Evolutionary conservation across 129 eudicot genomes (phyloP).

Genomic region (Flaveria linearis): DNA sequence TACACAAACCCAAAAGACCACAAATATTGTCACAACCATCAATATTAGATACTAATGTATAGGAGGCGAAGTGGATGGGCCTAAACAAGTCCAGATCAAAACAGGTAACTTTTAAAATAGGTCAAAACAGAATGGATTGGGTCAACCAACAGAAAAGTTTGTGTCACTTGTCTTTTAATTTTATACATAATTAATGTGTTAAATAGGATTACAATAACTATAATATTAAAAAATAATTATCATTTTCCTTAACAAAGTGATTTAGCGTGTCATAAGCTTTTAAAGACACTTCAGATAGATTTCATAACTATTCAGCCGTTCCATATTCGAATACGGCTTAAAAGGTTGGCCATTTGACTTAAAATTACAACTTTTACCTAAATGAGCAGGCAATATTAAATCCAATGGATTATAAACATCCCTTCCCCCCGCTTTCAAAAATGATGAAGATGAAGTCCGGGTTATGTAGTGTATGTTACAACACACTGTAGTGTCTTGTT

Average conservation of each 20-base stretch:
- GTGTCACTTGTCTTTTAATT: neutral
- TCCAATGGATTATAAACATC: constrained; percentile 1
- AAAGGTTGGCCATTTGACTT: neutral
- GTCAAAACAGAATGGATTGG: neutral
- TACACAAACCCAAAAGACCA: neutral
- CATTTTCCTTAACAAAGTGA: neutral
- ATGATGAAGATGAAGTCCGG: too few species aligned
- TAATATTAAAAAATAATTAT: neutral
- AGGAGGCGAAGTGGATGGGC: neutral
- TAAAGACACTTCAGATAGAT: neutral
- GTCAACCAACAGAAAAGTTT: neutral
- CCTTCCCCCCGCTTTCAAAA: too few species aligned
- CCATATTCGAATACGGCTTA: neutral
- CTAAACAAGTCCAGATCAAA: neutral
- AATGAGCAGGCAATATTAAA: constrained; percentile 2
- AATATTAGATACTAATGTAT: neutral
- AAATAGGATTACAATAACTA: neutral
- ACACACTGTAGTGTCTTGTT: constrained; percentile 17
- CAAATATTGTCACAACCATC: constrained; percentile 15
- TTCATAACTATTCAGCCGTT: neutral
- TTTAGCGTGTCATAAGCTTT: neutral
- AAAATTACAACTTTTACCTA: constrained; percentile 10
- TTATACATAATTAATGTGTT: neutral
- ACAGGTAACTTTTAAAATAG: neutral
- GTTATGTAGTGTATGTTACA: constrained; percentile 8